phyloP scores from a whole-genome alignment of 169 alveolate genomes.

The Amoebophrya sp. region DNA sequence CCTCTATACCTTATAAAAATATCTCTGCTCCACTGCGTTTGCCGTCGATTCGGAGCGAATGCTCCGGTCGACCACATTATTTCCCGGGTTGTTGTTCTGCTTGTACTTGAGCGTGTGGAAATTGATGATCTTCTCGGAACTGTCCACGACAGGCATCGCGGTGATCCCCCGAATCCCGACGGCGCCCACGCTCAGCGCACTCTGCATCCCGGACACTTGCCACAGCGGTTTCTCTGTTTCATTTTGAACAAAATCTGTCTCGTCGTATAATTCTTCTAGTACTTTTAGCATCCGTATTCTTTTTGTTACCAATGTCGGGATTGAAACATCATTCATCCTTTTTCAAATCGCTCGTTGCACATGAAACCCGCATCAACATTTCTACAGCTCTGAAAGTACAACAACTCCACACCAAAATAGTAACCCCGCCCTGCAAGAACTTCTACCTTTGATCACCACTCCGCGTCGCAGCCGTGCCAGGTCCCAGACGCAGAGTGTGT shows the following conservation, averaged over 20 bases:
- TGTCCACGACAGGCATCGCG: neutral
- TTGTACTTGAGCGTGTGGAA: neutral
- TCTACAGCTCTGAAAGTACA: too few relatives aligned
- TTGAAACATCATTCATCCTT: too few relatives aligned
- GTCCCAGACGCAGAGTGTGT: neutral
- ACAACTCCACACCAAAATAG: too few relatives aligned
- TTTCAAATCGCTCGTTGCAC: too few relatives aligned
- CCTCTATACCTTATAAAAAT: neutral
- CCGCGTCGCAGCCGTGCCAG: neutral
- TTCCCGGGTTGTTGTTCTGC: neutral
- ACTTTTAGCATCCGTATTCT: too few relatives aligned
- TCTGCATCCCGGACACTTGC: neutral
- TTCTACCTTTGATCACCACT: neutral
- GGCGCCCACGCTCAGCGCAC: neutral
- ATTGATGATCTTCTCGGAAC: neutral
- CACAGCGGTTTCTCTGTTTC: neutral
- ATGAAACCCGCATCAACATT: too few relatives aligned
- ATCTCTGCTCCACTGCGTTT: neutral
- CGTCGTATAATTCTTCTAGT: too few relatives aligned
- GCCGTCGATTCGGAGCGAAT: neutral
- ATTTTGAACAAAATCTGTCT: too few relatives aligned
- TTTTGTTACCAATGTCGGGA: too few relatives aligned
- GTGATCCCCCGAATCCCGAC: neutral
- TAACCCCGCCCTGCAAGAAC: too few relatives aligned
- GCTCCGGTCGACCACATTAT: neutral